Base-by-base conservation (phyloP, 2,329 filamentous ascomycete species). In the Xylaria hypoxylon region DNA sequence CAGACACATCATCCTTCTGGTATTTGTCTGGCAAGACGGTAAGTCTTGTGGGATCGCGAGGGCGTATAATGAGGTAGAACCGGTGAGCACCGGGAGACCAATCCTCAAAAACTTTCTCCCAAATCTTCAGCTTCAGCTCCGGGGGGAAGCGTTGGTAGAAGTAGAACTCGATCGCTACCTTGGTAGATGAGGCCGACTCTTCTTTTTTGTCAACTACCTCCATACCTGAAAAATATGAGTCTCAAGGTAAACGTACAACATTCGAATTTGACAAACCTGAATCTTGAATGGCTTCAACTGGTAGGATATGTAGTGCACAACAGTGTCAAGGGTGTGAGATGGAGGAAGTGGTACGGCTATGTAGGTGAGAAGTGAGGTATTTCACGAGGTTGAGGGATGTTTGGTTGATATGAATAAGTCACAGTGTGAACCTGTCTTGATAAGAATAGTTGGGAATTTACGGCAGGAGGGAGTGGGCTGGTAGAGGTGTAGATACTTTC, bases 111-210 rank as follows among this genome's bases (percentile, higher is more conserved):
- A 60, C 68, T 1, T 59, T 6, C 5, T 66, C n/a, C 73, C 71
- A 75, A 24, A 77, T 61, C 47, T 62, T 59, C 19, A 69, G 13
- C 55, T 73, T 75, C 3, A 77, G 28, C 66, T 77, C 75, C 2
- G 51, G 3, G 0, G 73, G 71, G 1, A 77, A 66, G 2, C 45
- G 31, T 10, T n/a, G 51, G 47, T 71, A 74, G 19, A 11, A 13
- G 33, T 57, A 53, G 31, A 64, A 61, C 28, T 44, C 5, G 8
- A 40, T 15, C 11, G 11, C 11, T 7, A 28, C 55, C 28, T 40
- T 31, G 22, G 13, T 33, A 45, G 55, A 33, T 28, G 19, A 28
- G 10, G 19, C 11, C 22, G 13, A 5, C 8, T 42, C 19, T 13
- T n/a, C 26, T 10, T 31, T 42, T 1, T 19, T 42, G 11, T 28